Conservation (phyloP, 805 yeast genomes). For the Candida peoriensis region DNA sequence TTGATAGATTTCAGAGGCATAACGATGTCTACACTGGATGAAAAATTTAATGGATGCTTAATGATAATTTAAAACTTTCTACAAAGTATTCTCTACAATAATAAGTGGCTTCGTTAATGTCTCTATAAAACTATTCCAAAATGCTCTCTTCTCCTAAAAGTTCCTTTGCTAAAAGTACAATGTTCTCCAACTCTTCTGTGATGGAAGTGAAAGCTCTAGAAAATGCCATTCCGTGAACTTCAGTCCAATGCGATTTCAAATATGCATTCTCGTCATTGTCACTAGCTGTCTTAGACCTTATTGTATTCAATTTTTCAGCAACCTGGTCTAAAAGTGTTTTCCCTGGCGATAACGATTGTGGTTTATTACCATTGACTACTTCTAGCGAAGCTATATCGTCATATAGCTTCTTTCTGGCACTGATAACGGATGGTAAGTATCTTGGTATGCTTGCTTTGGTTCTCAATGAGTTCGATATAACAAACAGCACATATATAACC, state of each 20-base stretch:
- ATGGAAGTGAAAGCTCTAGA: constrained; percentile 43
- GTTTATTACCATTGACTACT: constrained; percentile 4
- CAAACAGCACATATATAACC: constrained; percentile 37
- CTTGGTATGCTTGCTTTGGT: constrained; percentile 34
- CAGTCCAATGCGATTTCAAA: constrained; percentile 37
- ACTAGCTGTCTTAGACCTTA: constrained; percentile 1
- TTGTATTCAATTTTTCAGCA: constrained; percentile 8
- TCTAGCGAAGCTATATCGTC: constrained; percentile 34
- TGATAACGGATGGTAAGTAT: constrained; percentile 40
- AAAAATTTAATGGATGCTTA: no score
- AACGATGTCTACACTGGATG: no score
- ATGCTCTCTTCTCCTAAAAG: constrained; percentile 39
- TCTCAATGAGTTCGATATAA: constrained; percentile 38
- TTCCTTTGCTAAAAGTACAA: constrained; percentile 33
- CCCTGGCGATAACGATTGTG: constrained; percentile 1
- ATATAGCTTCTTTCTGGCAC: constrained; percentile 37
- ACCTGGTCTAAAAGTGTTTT: constrained; percentile 7
- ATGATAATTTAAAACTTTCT: neutral
- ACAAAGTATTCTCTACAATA: neutral
- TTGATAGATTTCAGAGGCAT: no score
- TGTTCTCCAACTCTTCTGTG: constrained; percentile 36
- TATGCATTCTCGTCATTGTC: constrained; percentile 5
- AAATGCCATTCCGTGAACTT: constrained; percentile 45
- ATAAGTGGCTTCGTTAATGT: no score
- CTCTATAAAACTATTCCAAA: constrained; percentile 3